A percentile compares a stretch with the other conserved stretches of the same genome.
These are phyloP conservation scores for Phalaenopsis hybrid DNA, from an alignment of 116 monocot species.

Conservation along the genomic window DNA sequence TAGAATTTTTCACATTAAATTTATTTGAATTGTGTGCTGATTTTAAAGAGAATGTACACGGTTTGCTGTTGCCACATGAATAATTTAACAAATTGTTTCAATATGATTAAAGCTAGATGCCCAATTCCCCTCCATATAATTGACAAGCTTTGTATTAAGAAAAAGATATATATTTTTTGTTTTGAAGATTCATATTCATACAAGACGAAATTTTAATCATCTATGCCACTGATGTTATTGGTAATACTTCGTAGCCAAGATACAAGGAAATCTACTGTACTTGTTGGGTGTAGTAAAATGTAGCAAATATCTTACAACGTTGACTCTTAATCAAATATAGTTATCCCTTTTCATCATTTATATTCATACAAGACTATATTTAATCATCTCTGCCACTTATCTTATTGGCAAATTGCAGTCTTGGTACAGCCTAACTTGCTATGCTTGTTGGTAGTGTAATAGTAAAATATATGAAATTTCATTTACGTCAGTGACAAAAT, in stretches of 20 bases:
- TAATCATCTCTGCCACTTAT: background rate
- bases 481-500: background rate
- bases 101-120: background rate
- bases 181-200: background rate
- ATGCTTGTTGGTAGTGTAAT: background rate
- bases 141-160: background rate
- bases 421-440: background rate
- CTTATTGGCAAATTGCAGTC: background rate
- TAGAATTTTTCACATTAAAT: background rate
- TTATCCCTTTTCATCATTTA: constrained; percentile 8
- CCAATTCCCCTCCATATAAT: background rate
- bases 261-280: background rate
- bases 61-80: background rate
- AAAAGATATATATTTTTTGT: background rate
- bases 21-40: background rate
- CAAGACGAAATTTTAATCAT: background rate
- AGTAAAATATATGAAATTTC: background rate
- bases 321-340: background rate
- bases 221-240: background rate
- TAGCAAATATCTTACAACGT: background rate
- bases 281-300: background rate
- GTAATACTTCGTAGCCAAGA: background rate
- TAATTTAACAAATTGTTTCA: background rate
- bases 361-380: background rate
- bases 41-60: background rate